Evolutionary conservation across 139 green algal genomes (phyloP).

Genomic region (Micractinium conductrix): DNA sequence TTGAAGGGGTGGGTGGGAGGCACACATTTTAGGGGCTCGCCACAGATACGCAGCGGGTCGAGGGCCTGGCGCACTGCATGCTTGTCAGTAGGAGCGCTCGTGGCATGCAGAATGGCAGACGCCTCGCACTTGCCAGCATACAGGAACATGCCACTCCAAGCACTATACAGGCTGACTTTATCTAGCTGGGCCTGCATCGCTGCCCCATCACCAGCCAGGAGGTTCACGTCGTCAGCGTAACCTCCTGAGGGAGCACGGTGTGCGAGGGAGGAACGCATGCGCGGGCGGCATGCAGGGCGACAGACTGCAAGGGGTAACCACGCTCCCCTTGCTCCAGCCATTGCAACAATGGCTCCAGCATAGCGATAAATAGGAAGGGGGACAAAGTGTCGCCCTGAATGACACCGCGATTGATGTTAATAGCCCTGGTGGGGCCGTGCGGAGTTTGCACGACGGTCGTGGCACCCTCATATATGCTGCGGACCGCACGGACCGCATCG

Average conservation of each 20-base stretch:
- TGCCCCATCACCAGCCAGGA: neutral
- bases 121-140: neutral
- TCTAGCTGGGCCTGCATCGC: neutral
- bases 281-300: neutral
- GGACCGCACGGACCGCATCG: neutral
- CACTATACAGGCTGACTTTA: neutral
- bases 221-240: neutral
- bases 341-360: neutral
- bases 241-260: neutral
- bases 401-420: neutral
- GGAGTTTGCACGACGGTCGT: neutral
- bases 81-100: neutral
- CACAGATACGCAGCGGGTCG: neutral
- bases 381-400: neutral
- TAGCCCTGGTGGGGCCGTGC: neutral
- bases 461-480: neutral
- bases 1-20: neutral
- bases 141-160: neutral
- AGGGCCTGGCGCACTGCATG: neutral
- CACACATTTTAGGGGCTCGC: neutral
- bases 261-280: neutral
- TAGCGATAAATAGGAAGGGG: neutral
- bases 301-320: neutral
- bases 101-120: neutral
- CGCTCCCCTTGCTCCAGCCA: neutral